Conservation (phyloP, 1,284 basidiomycete genomes). For the Cutaneotrichosporon sp. region DNA sequence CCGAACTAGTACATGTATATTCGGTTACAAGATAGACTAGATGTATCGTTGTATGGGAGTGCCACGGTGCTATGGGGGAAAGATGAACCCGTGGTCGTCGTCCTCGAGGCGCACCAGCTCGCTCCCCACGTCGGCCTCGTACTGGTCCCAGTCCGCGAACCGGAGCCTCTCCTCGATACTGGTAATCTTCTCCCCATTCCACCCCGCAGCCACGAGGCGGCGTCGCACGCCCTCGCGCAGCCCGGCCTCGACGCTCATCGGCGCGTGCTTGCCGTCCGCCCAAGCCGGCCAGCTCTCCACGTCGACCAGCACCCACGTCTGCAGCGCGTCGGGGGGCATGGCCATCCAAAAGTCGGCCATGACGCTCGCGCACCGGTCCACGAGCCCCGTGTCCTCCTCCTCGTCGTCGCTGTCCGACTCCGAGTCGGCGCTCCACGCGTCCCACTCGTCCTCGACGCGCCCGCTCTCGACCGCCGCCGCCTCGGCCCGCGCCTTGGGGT, state of each 20-base stretch:
- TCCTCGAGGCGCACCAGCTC: neutral
- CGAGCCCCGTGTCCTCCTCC: conserved; percentile 2
- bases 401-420: neutral
- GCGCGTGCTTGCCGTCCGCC: neutral
- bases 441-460: neutral
- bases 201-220: neutral
- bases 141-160: neutral
- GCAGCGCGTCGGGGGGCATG: neutral
- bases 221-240: neutral
- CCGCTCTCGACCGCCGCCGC: neutral
- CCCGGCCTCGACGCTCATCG: neutral
- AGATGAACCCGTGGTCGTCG: neutral
- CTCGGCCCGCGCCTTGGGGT: neutral
- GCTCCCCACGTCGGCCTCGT: neutral
- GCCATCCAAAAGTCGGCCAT: conserved; percentile 1
- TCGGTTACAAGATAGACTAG: too few relatives aligned
- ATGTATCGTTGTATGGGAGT: neutral
- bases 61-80: neutral
- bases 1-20: neutral
- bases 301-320: neutral
- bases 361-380: conserved; percentile 1
- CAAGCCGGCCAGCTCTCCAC: neutral
- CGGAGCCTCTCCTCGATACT: neutral
- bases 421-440: neutral
- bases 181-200: neutral